Evolutionary conservation across 108 stramenopile species (phyloP).

Genomic region (Skeletonema potamos): DNA sequence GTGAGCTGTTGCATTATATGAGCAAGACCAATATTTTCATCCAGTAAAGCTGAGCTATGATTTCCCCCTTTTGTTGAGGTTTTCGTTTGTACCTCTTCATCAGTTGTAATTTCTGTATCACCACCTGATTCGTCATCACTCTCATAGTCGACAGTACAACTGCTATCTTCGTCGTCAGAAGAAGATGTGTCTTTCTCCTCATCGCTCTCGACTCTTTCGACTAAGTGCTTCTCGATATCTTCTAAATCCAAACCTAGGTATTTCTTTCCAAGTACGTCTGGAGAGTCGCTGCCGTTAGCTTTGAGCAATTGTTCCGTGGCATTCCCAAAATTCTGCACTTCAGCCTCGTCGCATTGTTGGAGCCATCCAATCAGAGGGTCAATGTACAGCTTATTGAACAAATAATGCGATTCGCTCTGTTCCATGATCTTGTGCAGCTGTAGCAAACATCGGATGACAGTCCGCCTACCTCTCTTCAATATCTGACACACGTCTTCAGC

Average conservation of each 20-base stretch:
- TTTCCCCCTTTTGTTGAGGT: neutral
- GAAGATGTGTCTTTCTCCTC: slow-evolving; percentile 4
- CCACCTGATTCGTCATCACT: slow-evolving; percentile 7
- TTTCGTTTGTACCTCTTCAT: neutral
- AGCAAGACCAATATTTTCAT: neutral
- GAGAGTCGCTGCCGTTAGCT: neutral
- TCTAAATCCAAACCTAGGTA: slow-evolving; percentile 33
- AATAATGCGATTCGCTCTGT: slow-evolving; percentile 88
- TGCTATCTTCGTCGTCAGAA: neutral
- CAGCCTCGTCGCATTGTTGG: slow-evolving; percentile 44
- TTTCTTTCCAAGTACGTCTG: neutral
- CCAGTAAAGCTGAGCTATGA: neutral
- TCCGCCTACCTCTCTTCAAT: slow-evolving; percentile 53
- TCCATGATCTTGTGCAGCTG: slow-evolving; percentile 76
- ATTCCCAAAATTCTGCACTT: slow-evolving; percentile 22
- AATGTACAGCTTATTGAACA: slow-evolving; percentile 84
- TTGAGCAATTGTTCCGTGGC: slow-evolving; percentile 9
- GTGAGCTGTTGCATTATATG: neutral
- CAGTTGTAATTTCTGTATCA: neutral
- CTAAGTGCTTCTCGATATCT: slow-evolving; percentile 14
- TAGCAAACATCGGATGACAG: slow-evolving; percentile 75
- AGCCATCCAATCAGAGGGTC: slow-evolving; percentile 79
- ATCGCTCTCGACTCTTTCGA: neutral
- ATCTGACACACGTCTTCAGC: slow-evolving; percentile 59
- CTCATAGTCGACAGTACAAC: neutral